These are phyloP conservation scores for Mallotus repandus DNA, from an alignment of 441 rosid genomes.

Conservation along the genomic window DNA sequence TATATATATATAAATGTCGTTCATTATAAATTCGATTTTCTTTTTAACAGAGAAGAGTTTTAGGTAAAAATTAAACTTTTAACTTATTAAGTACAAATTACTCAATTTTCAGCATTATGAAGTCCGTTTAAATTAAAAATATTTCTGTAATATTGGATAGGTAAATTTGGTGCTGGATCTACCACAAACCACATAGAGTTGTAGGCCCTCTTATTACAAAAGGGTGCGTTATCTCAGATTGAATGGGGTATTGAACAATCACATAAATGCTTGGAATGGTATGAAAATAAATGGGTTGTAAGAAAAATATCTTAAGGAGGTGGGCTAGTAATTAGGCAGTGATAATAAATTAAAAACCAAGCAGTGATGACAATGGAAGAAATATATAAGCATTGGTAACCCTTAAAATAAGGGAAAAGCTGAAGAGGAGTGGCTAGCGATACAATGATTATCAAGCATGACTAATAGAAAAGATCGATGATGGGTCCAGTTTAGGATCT, in stretches of 20 bases:
- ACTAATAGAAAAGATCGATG: constrained; percentile 23
- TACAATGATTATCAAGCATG: constrained; percentile 23
- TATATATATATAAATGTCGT: too few species aligned
- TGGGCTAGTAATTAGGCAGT: background rate
- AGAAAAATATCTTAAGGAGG: background rate
- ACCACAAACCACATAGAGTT: background rate
- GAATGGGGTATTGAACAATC: background rate
- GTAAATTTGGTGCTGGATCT: background rate
- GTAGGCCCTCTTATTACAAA: background rate
- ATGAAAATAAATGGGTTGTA: background rate
- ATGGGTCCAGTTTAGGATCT: constrained; percentile 35
- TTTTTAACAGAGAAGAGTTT: too few species aligned
- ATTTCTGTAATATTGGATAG: too few species aligned
- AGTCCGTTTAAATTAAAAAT: too few species aligned
- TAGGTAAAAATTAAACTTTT: too few species aligned
- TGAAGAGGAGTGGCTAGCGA: constrained; percentile 19
- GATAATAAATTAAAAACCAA: background rate
- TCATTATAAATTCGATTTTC: too few species aligned
- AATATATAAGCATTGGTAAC: background rate
- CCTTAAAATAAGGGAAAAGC: constrained; percentile 19
- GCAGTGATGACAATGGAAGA: background rate
- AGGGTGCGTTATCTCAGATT: background rate
- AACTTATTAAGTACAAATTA: too few species aligned
- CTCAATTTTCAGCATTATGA: too few species aligned
- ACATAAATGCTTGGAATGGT: background rate